Conservation (phyloP, 352 stramenopile species). For the Pythium scleroteichum region DNA sequence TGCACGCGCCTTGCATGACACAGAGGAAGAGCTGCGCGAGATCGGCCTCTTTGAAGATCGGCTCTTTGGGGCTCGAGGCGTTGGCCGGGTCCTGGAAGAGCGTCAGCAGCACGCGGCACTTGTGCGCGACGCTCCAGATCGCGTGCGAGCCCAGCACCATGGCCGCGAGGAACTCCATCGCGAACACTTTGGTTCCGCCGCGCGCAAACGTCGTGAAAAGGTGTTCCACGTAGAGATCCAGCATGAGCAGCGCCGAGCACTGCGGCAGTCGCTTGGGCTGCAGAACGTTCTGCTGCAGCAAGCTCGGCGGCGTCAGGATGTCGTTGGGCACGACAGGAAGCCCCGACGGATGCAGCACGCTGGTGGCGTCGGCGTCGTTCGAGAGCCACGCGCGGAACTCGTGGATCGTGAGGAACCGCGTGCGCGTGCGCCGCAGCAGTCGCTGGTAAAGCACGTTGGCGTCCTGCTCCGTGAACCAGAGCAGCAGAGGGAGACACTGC, state of each 20-base stretch:
- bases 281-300: background rate
- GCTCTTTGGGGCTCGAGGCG: constrained; percentile 14
- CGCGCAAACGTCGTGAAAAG: constrained; percentile 57
- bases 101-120: constrained; percentile 48
- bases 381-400: constrained; percentile 57
- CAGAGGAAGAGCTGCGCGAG: constrained; percentile 56
- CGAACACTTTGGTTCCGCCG: constrained; percentile 37
- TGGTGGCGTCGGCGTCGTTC: background rate
- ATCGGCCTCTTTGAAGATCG: constrained; percentile 56
- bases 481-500: constrained; percentile 52
- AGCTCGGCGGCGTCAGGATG: constrained; percentile 45
- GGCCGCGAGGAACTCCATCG: constrained; percentile 60
- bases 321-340: constrained; percentile 31
- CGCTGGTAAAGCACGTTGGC: constrained; percentile 32
- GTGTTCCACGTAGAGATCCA: constrained; percentile 62
- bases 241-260: constrained; percentile 22
- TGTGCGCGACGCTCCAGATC: constrained; percentile 65
- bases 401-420: constrained; percentile 34
- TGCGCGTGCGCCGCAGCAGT: constrained; percentile 32
- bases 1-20: constrained; percentile 50
- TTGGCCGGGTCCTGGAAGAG: constrained; percentile 52
- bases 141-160: constrained; percentile 58
- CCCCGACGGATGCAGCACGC: constrained; percentile 6
- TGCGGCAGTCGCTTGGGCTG: constrained; percentile 14
- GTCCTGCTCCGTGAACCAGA: constrained; percentile 68